Percentiles rank a stretch among this genome's conserved stretches.
Conservation (phyloP, 148 eudicot species). For the Nyssa sinensis region DNA sequence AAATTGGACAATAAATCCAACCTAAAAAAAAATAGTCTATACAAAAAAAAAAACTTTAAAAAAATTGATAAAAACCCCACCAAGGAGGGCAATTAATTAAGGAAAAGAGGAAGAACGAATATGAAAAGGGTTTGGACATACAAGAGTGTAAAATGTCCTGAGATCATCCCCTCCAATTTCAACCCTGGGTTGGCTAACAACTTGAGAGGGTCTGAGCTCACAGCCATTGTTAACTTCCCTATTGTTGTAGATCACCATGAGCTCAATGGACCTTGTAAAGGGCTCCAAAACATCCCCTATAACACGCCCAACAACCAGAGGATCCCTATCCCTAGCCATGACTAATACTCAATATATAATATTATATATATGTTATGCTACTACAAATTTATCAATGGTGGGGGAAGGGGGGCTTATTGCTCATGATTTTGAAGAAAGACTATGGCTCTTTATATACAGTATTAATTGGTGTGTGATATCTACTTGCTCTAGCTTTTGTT, state of each 20-base stretch:
- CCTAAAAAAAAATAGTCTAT: too few species aligned
- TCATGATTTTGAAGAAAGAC: not conserved
- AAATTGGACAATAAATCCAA: too few species aligned
- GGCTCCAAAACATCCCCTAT: slow-evolving; percentile 81
- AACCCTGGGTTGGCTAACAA: slow-evolving; percentile 71
- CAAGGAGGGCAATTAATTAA: too few species aligned
- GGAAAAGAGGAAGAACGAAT: not conserved
- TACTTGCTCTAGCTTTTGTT: not conserved
- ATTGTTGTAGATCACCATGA: slow-evolving; percentile 39
- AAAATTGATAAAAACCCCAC: too few species aligned
- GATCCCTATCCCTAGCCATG: slow-evolving; percentile 63
- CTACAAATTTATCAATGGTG: too few species aligned
- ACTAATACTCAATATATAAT: not conserved
- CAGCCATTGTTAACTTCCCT: slow-evolving; percentile 63
- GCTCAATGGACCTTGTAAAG: slow-evolving; percentile 40
- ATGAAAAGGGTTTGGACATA: slow-evolving; percentile 18
- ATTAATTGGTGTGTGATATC: not conserved
- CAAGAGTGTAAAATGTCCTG: slow-evolving; percentile 74
- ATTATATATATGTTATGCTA: not conserved
- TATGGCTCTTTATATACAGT: not conserved
- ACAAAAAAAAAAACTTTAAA: too few species aligned
- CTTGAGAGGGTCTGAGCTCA: slow-evolving; percentile 74
- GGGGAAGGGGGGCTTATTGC: too few species aligned
- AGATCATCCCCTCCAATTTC: slow-evolving; percentile 78
- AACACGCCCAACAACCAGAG: slow-evolving; percentile 69